Base-by-base conservation (phyloP, 192 early-diverging fungal species). In the Coemansia sp. region DNA sequence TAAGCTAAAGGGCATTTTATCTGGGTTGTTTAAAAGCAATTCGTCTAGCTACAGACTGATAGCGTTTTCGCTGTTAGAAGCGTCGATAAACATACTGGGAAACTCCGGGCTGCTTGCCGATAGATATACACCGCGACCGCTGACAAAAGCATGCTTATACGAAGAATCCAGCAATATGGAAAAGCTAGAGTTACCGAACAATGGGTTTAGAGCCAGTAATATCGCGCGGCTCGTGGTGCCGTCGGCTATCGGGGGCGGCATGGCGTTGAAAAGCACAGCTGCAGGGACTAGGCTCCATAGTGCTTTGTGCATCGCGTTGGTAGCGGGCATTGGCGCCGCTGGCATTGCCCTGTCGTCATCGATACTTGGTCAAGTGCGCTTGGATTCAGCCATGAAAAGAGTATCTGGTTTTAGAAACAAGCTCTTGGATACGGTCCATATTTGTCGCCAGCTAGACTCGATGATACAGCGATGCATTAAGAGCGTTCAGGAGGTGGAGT, bases 51-150 rank as follows among this genome's bases (percentile, higher is more conserved):
- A 42, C 39, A 42, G 11, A 10, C 39, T 42, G 39, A 9, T 42
- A 16, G 39, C 14, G 13, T 42, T 42, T 13, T 42, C 39, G 11
- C 14, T 55, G 28, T 18, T 55, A 6, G 53, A 55, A 18, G 2
- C 29, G 8, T 55, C 16, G 18, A 30, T 36, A 39, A 28, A 30
- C 3, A 61, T 62, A 10, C 29, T 76, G 34, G n/a, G 68, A 0
- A 47, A 56, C 20, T 71, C 68, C 23, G 74, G 74, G 4, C 64
- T 71, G 11, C 23, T 68, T 32, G 65, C 60, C 1, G 74, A 76
- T 9, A 49, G 49, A 24, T 76, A 71, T 34, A 76, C 74, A 24
- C 74, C 74, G 3, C 63, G 48, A 22, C 54, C 58, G 14, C 7
- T 28, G 29, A 9, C 18, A 8, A 29, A 28, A 13, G 24, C 53